Evolutionary conservation across 1,284 basidiomycete genomes (phyloP), one percentile per base, ranked within the genome.

Genomic region (Pseudozyma hubeiensis): DNA sequence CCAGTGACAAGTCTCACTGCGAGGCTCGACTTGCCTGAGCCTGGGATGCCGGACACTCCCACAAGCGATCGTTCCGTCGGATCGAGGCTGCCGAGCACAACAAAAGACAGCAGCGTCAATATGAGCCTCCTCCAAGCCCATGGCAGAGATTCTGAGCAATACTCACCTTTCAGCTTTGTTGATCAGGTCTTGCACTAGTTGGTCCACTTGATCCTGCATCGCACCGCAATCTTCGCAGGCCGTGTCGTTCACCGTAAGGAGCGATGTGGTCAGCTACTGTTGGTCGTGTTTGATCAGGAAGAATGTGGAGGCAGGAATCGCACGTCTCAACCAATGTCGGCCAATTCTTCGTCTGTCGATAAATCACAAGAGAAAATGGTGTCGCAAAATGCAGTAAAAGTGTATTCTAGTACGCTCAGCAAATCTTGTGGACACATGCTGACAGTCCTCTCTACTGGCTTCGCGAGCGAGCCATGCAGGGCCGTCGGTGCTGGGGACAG

Each of bases 21-120:
- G 19, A 94, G 87, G 0, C 90, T 88, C 0, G 91, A 90, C 86
- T 95, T 95, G 10, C 93, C 93, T 1, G 92, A 91, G 0, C 91
- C 93, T 6, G 93, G 93, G 14, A 92, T 89, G 14, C 93, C 92
- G 45, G 89, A 87, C 53, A 93, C 87, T 33, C 91, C 93, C 29
- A 94, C 88, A 6, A 95, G 85, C 33, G 93, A 86, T 16, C 93
- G 89, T 4, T 86, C 81, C 40, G 86, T 82, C 10, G 85, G 56
- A 2, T 87, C 84, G 3, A 85, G 86, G 48, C 90, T 91, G 62
- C 40, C n/a, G 24, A 24, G 24, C 24, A 11, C 33, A 24, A 17
- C 34, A 33, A 19, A 11, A 31, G 14, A n/a, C 40, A 48, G n/a
- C 7, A 39, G 17, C 41, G 44, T 53, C 51, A 46, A 43, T 19